These are phyloP conservation scores for Lonicera japonica DNA, from an alignment of 129 eudicot species.

Conservation along the genomic window DNA sequence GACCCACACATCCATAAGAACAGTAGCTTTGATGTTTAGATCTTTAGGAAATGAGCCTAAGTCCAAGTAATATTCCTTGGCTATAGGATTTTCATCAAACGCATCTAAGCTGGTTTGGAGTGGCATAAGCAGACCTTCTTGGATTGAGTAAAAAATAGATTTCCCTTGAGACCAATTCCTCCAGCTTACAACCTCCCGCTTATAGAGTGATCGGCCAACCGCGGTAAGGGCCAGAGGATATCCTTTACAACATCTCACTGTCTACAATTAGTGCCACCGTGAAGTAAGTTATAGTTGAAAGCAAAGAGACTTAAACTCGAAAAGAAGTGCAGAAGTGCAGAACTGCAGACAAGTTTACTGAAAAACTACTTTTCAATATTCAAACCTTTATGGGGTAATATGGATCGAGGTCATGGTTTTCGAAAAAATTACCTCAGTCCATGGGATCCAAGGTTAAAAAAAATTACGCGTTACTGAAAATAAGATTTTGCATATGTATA, in stretches of 20 bases:
- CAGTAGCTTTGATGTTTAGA: conserved; percentile 32
- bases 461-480: too few relatives aligned
- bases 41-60: conserved; percentile 41
- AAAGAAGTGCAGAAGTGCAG: too few relatives aligned
- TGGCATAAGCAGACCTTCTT: conserved; percentile 4
- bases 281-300: neutral
- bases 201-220: conserved; percentile 34
- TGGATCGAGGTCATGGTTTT: neutral
- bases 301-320: neutral
- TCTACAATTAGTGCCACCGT: conserved; percentile 13
- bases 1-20: conserved; percentile 43
- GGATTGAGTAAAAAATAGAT: conserved; percentile 22
- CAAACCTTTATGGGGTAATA: neutral
- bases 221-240: conserved; percentile 40
- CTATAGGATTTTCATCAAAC: conserved; percentile 13
- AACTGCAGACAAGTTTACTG: too few relatives aligned
- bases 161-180: conserved; percentile 15
- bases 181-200: conserved; percentile 25
- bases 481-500: too few relatives aligned
- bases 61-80: conserved; percentile 34
- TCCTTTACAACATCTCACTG: conserved; percentile 37
- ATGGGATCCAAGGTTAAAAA: too few relatives aligned
- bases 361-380: neutral
- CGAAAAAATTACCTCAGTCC: neutral
- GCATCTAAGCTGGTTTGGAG: conserved; percentile 33